Base-by-base conservation (phyloP, 148 eudicot genomes). In the Salicornia ramosissima region DNA sequence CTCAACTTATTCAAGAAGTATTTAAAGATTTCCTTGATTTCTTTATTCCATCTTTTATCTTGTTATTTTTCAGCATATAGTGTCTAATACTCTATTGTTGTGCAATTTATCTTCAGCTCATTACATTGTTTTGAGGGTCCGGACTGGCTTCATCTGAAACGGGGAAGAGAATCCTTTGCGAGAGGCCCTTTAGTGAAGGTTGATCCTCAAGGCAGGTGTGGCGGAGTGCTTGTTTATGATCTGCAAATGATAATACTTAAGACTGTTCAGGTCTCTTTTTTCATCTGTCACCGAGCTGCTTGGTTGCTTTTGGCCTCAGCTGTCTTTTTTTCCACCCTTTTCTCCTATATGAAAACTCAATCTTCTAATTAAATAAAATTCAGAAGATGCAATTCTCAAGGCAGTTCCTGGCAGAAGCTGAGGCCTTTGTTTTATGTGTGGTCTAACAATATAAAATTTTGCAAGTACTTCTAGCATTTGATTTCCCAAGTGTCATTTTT, bases 91-190 rank as follows among this genome's bases (percentile, higher is more conserved):
- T n/a, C n/a, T n/a, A n/a, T n/a, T 72, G 64, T 33, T 67, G 30
- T 69, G 69, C 55, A 43, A 43, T 57, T 70, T 66, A 42, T 74
- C 51, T 75, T 74, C 90, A 93, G 98, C 69, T 93, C 98, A 56
- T 81, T 93, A 90, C 98, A 93, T 74, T 93, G 92, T 85, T 93
- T 93, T 77, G 98, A 93, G 84, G 98, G 98, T 72, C 88, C 97
- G 25, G 92, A 93, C 43, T 93, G 98, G 98, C 82, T 88, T 65
- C 86, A 88, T 81, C 77, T 93, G 79, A 88, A 85, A 82, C 83
- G 92, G 79, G 98, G 98, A 53, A 83, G 91, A 79, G 97, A 90
- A 83, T 81, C 82, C 66, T 93, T 93, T 80, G 81, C 96, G 39
- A 85, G 87, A 83, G 98, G 98, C 62, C 98, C 98, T 46, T 49